Conservation (phyloP, 495 filamentous ascomycete genomes). For the Hypoxylon lienhwacheense region DNA sequence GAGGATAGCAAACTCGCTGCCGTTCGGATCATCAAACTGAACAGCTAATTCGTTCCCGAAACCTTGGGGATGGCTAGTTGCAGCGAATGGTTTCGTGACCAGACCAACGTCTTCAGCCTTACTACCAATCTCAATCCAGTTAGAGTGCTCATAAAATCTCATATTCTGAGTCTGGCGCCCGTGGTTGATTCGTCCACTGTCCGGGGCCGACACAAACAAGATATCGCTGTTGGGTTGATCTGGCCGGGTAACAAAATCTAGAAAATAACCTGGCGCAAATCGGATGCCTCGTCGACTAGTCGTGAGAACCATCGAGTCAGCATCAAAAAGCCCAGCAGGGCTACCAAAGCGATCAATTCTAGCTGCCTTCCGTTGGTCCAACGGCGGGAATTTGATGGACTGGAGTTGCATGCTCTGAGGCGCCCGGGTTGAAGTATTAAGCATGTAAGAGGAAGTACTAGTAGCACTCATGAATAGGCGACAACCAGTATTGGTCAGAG, state of each 20-base stretch:
- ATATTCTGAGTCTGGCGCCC: slow-evolving; percentile 53
- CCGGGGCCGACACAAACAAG: slow-evolving; percentile 84
- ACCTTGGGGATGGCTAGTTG: slow-evolving; percentile 68
- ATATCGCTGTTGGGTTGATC: slow-evolving; percentile 56
- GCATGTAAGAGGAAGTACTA: slow-evolving; percentile 69
- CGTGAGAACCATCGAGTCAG: slow-evolving; percentile 51
- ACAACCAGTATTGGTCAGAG: slow-evolving; percentile 85
- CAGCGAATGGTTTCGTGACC: slow-evolving; percentile 68
- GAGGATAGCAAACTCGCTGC: slow-evolving; percentile 83
- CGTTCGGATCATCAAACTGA: slow-evolving; percentile 78
- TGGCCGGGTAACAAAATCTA: slow-evolving; percentile 68
- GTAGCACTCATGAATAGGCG: slow-evolving; percentile 91
- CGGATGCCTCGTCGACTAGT: slow-evolving; percentile 61
- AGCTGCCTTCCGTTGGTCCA: slow-evolving; percentile 34
- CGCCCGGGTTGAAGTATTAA: slow-evolving; percentile 59
- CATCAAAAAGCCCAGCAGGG: slow-evolving; percentile 43
- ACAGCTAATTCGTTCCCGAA: slow-evolving; percentile 95
- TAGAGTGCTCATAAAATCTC: slow-evolving; percentile 68
- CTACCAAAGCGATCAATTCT: slow-evolving; percentile 31
- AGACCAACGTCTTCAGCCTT: slow-evolving; percentile 74
- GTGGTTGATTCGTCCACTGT: slow-evolving; percentile 76
- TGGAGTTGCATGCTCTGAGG: slow-evolving; percentile 97
- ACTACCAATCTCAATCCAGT: slow-evolving; percentile 71
- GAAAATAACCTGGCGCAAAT: slow-evolving; percentile 87
- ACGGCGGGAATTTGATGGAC: slow-evolving; percentile 88